Evolutionary conservation across 2,329 filamentous ascomycete genomes (phyloP).

Genomic region (Lithohypha guttulata): DNA sequence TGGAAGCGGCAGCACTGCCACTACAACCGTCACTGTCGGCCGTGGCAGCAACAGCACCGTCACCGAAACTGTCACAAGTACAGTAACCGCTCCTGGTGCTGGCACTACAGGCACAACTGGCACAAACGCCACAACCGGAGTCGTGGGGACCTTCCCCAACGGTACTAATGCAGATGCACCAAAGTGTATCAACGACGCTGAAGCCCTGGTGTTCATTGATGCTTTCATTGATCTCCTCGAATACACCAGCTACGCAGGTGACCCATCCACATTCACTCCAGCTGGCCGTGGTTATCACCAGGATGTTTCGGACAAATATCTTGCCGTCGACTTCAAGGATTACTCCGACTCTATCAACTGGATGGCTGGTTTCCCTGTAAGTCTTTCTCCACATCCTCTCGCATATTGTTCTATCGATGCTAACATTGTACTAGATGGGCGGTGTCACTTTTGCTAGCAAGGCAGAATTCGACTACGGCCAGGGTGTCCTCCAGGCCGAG

Average conservation of each 20-base stretch:
- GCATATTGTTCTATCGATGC: too few relatives aligned
- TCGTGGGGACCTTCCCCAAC: constrained; percentile 5
- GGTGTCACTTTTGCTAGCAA: constrained; percentile 16
- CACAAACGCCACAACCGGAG: constrained; percentile 13
- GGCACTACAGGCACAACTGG: constrained; percentile 11
- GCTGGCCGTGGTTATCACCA: constrained; percentile 16
- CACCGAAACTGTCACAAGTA: constrained; percentile 5
- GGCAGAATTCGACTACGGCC: constrained; percentile 10
- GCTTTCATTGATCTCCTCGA: constrained; percentile 18
- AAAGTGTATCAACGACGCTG: constrained; percentile 15
- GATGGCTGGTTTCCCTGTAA: constrained; percentile 22
- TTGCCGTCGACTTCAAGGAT: constrained; percentile 16
- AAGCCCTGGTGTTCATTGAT: constrained; percentile 14
- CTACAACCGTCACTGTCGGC: constrained; percentile 3
- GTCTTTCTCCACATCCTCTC: constrained; percentile 3
- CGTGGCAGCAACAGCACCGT: constrained; percentile 6
- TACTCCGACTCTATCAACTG: constrained; percentile 23
- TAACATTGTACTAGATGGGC: constrained; percentile 16
- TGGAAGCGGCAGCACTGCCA: background rate
- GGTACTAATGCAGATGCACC: constrained; percentile 1
- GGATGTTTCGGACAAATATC: constrained; percentile 14
- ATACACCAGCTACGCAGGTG: constrained; percentile 16
- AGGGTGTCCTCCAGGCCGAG: constrained; percentile 1
- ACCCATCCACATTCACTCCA: constrained; percentile 7
- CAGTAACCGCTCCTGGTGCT: constrained; percentile 7